phyloP scores from a whole-genome alignment of 1,284 basidiomycete species.

The Ustilago sp. region DNA sequence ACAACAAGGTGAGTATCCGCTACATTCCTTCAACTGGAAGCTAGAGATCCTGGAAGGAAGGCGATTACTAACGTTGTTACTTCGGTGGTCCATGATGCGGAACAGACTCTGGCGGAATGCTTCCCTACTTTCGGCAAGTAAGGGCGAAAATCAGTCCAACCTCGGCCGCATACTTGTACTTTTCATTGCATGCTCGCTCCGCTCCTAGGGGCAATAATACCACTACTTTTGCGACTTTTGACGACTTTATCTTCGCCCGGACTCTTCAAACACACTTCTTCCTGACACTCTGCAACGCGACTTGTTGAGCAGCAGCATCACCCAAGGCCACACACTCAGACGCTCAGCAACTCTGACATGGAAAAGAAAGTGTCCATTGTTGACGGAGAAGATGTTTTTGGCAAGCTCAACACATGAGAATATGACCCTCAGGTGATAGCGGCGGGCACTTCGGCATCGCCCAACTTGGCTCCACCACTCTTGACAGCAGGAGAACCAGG shows the following conservation, averaged over 20 bases:
- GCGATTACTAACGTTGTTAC: background rate
- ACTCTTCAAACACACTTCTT: background rate
- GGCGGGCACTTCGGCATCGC: constrained; percentile 34
- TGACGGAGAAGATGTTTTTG: background rate
- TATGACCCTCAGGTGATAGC: constrained; percentile 23
- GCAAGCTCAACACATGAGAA: background rate
- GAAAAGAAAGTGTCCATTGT: constrained; percentile 4
- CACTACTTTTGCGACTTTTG: background rate
- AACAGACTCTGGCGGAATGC: constrained; percentile 50
- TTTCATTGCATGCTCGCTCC: background rate
- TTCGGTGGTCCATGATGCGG: background rate
- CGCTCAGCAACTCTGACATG: background rate
- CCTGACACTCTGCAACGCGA: background rate
- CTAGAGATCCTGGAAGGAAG: background rate
- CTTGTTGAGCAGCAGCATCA: background rate
- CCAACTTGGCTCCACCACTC: constrained; percentile 10
- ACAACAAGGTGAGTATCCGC: constrained; percentile 56
- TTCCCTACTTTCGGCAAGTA: constrained; percentile 47
- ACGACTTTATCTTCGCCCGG: background rate
- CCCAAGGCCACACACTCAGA: background rate
- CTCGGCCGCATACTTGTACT: background rate
- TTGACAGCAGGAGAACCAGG: constrained; percentile 30
- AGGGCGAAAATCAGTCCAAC: background rate
- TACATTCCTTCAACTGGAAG: background rate
- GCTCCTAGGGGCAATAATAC: background rate